Conservation (phyloP, 2,329 filamentous ascomycete species). For the Stromatinia cepivora region DNA sequence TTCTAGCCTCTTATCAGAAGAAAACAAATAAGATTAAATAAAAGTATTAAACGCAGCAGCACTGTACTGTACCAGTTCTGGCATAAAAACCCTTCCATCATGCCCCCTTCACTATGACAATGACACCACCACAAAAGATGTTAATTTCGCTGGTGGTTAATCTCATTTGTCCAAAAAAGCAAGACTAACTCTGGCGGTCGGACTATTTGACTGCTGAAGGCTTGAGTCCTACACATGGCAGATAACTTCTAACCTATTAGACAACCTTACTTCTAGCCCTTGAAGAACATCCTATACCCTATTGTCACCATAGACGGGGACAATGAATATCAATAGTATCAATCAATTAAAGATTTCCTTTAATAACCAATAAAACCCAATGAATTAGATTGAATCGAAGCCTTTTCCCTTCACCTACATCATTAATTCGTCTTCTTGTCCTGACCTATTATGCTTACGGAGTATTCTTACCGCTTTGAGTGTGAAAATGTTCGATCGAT, state of each 20-base stretch:
- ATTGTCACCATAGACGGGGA: not conserved
- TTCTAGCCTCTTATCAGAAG: too few relatives aligned
- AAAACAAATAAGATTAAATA: not conserved
- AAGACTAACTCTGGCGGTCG: not conserved
- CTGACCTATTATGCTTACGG: not conserved
- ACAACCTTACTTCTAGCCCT: not conserved
- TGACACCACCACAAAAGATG: not conserved
- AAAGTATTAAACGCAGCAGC: too few relatives aligned
- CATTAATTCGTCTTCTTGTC: not conserved
- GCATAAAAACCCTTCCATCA: not conserved
- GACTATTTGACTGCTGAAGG: slow-evolving; percentile 1
- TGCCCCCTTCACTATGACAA: not conserved
- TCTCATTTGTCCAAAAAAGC: not conserved
- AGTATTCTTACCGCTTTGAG: slow-evolving; percentile 8
- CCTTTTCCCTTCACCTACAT: slow-evolving; percentile 6
- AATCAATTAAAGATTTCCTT: not conserved
- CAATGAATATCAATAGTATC: slow-evolving; percentile 14
- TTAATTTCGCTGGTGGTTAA: not conserved
- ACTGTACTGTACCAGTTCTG: not conserved
- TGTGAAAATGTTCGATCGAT: slow-evolving; percentile 9
- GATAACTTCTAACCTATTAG: not conserved
- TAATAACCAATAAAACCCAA: not conserved
- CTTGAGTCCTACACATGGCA: not conserved
- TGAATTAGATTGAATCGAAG: slow-evolving; percentile 14
- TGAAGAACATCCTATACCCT: slow-evolving; percentile 3